These are phyloP conservation scores for Colletotrichum cordylinicola DNA, from an alignment of 2,329 filamentous ascomycete species.

Conservation along the genomic window DNA sequence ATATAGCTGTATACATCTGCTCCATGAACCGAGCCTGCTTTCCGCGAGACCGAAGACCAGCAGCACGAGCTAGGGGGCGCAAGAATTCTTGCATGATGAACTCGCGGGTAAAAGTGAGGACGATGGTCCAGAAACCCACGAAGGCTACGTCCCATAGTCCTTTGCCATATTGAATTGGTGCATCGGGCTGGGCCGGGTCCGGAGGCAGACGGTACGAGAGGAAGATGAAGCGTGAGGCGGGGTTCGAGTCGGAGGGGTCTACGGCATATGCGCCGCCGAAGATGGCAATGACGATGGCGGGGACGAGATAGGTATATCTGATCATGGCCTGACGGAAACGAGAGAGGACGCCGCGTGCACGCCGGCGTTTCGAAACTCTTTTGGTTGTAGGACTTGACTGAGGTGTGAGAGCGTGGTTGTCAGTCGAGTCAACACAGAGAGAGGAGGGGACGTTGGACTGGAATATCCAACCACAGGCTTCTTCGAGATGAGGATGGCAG, in stretches of 20 bases:
- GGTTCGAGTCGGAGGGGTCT: slow-evolving; percentile 80
- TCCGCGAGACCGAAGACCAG: slow-evolving; percentile 71
- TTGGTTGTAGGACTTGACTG: slow-evolving; percentile 32
- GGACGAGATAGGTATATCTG: slow-evolving; percentile 68
- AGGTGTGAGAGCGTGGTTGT: not conserved
- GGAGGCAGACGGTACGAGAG: slow-evolving; percentile 81
- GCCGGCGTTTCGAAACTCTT: slow-evolving; percentile 59
- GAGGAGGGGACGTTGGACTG: not conserved
- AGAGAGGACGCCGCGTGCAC: slow-evolving; percentile 54
- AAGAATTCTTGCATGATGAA: slow-evolving; percentile 94
- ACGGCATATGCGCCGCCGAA: slow-evolving; percentile 74
- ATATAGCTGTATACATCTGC: slow-evolving; percentile 91
- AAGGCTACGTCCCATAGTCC: slow-evolving; percentile 87
- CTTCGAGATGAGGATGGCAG: not conserved
- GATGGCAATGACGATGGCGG: slow-evolving; percentile 70
- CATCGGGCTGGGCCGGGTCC: slow-evolving; percentile 42
- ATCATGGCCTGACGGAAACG: slow-evolving; percentile 59
- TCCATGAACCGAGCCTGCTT: slow-evolving; percentile 96
- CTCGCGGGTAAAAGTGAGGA: slow-evolving; percentile 92
- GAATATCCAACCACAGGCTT: not conserved
- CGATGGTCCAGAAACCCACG: slow-evolving; percentile 86
- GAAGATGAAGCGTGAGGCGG: slow-evolving; percentile 82
- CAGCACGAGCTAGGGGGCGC: slow-evolving; percentile 73
- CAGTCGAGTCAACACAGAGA: not conserved
- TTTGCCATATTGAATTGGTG: slow-evolving; percentile 80